Percentiles rank a stretch among this genome's conserved stretches.
Evolutionary conservation across 202 grass and related monocot species (phyloP).

Genomic region (Zoysia matrella): DNA sequence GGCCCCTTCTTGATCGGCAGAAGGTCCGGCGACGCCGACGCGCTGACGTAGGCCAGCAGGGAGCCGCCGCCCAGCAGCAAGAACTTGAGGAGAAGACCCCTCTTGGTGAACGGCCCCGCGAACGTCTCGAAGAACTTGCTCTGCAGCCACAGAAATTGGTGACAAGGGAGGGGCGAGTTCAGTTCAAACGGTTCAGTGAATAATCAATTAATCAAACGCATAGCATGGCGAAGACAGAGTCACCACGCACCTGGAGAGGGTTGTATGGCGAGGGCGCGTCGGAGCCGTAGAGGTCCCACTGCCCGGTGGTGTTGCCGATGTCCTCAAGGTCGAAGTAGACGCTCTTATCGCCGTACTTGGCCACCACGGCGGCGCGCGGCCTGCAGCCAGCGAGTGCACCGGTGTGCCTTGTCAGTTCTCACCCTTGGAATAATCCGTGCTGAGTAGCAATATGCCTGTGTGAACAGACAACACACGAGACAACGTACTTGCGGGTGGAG

Average conservation of each 20-base stretch:
- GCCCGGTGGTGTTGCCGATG: slow-evolving; percentile 91
- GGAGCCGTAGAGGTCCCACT: slow-evolving; percentile 96
- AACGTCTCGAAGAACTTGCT: slow-evolving; percentile 99
- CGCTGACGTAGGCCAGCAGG: slow-evolving; percentile 74
- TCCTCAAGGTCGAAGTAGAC: slow-evolving; percentile 98
- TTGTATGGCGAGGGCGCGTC: slow-evolving; percentile 97
- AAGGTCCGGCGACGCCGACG: slow-evolving; percentile 67
- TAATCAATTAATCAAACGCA: neutral
- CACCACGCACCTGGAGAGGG: slow-evolving; percentile 59
- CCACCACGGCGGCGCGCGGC: slow-evolving; percentile 59
- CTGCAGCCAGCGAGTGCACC: slow-evolving; percentile 30
- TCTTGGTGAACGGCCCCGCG: slow-evolving; percentile 91
- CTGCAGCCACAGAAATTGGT: slow-evolving; percentile 42
- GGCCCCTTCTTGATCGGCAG: slow-evolving; percentile 99
- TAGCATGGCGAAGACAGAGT: neutral
- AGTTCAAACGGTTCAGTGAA: no score
- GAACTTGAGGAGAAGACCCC: slow-evolving; percentile 94
- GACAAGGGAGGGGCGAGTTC: no score
- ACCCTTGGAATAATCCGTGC: neutral
- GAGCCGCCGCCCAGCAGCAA: slow-evolving; percentile 83
- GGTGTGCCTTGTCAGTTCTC: no score
- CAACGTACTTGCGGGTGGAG: slow-evolving; percentile 55
- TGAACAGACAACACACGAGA: neutral
- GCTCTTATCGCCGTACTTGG: slow-evolving; percentile 99
- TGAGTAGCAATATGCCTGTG: neutral